Conservation (phyloP, 163 green algal genomes). For the Picocystis sp. region DNA sequence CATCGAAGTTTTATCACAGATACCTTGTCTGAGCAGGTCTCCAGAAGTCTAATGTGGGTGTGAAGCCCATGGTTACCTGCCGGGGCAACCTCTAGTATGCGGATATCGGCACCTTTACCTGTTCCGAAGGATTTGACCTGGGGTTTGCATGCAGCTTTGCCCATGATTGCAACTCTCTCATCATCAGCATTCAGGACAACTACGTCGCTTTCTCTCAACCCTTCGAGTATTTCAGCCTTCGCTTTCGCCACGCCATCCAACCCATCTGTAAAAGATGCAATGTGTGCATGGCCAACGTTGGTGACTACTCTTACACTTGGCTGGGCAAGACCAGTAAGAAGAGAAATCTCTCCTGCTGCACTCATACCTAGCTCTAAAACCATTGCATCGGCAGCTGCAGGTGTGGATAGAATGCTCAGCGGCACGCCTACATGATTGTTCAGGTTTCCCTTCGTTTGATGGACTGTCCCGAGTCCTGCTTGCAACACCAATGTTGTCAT, state of each 20-base stretch:
- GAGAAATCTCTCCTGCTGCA: conserved; percentile 9
- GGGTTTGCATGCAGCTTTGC: background rate
- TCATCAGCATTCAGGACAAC: conserved; percentile 12
- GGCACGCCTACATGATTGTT: conserved; percentile 21
- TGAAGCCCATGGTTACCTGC: background rate
- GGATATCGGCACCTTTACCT: background rate
- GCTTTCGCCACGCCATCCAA: conserved; percentile 11
- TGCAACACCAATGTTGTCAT: background rate
- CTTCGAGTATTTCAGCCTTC: conserved; percentile 11
- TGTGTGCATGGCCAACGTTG: conserved; percentile 13
- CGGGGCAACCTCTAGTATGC: background rate
- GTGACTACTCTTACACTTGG: conserved; percentile 14
- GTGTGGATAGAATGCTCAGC: conserved; percentile 8
- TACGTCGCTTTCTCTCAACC: conserved; percentile 1
- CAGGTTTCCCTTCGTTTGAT: conserved; percentile 15
- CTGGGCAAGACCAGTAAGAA: conserved; percentile 1
- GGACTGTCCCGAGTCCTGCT: conserved; percentile 6
- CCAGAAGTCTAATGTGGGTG: background rate
- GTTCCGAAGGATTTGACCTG: background rate
- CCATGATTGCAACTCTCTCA: background rate
- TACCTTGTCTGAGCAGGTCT: background rate
- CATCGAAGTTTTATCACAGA: background rate
- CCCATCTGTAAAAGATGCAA: conserved; percentile 1
- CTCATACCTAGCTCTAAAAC: conserved; percentile 17
- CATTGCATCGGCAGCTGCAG: background rate